A percentile compares a stretch with the other conserved stretches of the same genome.
These are phyloP conservation scores for Poterioochromonas sp. DNA, from an alignment of 352 stramenopile genomes.

Conservation along the genomic window DNA sequence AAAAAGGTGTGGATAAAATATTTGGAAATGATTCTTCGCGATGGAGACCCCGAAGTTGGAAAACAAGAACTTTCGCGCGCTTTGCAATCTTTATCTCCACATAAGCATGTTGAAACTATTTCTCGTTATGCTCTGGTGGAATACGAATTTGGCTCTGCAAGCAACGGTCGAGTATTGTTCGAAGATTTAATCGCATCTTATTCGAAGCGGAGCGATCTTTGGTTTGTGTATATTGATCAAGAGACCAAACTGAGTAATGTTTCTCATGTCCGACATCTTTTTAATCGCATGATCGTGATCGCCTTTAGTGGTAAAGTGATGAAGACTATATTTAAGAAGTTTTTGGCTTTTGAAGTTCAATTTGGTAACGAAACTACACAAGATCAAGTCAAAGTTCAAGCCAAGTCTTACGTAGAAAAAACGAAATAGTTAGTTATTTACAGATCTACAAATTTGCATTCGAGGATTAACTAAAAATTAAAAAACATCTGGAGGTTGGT, in stretches of 20 bases:
- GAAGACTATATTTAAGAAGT: slow-evolving; percentile 88
- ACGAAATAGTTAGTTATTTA: too few relatives aligned
- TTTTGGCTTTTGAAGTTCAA: slow-evolving; percentile 69
- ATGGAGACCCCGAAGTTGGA: slow-evolving; percentile 49
- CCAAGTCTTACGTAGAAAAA: slow-evolving; percentile 71
- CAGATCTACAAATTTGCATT: too few relatives aligned
- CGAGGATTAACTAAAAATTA: too few relatives aligned
- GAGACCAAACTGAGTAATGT: slow-evolving; percentile 68
- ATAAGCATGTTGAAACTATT: slow-evolving; percentile 80
- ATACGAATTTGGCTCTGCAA: slow-evolving; percentile 70
- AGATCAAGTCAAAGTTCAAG: slow-evolving; percentile 73
- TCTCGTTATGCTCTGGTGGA: slow-evolving; percentile 74
- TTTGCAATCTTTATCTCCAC: slow-evolving; percentile 65
- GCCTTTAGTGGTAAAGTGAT: slow-evolving; percentile 81
- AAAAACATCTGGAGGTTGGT: too few relatives aligned
- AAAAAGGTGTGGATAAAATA: slow-evolving; percentile 72
- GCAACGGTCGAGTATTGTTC: slow-evolving; percentile 81
- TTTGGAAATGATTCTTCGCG: slow-evolving; percentile 58
- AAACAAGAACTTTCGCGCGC: slow-evolving; percentile 67
- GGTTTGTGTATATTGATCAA: slow-evolving; percentile 84
- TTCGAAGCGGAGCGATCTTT: slow-evolving; percentile 80
- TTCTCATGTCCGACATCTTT: slow-evolving; percentile 62
- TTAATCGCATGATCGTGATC: slow-evolving; percentile 70
- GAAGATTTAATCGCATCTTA: slow-evolving; percentile 77
- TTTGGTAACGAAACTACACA: slow-evolving; percentile 64